Conservation (phyloP, 345 rosid species). For the Gossypium australe region DNA sequence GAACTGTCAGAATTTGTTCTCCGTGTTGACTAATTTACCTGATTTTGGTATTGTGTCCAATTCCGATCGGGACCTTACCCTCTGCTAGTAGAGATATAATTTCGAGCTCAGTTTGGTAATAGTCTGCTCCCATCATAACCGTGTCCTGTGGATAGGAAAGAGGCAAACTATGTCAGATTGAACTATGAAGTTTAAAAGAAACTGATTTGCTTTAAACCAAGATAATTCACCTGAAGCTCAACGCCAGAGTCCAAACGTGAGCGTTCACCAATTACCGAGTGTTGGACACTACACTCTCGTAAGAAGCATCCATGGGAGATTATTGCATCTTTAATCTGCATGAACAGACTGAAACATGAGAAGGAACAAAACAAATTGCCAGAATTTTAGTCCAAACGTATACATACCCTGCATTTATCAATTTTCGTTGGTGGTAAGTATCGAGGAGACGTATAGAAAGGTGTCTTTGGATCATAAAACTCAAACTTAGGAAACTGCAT, state of each 20-base stretch:
- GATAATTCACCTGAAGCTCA: conserved; percentile 60
- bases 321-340: conserved; percentile 72
- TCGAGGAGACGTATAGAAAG: conserved; percentile 90
- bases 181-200: neutral
- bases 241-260: conserved; percentile 86
- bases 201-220: neutral
- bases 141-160: conserved; percentile 52
- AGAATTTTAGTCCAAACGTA: neutral
- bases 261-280: conserved; percentile 84
- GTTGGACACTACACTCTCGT: conserved; percentile 65
- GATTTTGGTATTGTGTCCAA: conserved; percentile 78
- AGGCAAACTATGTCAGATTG: neutral
- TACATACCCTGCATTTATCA: conserved; percentile 64
- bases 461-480: conserved; percentile 82
- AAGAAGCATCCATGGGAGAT: conserved; percentile 97
- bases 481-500: conserved; percentile 76
- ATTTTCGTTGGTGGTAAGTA: conserved; percentile 87
- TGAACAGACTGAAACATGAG: conserved; percentile 11
- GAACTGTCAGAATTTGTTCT: neutral
- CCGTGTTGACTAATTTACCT: conserved; percentile 31
- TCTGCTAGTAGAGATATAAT: conserved; percentile 84
- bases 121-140: conserved; percentile 86
- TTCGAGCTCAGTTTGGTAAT: conserved; percentile 88
- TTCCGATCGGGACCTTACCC: conserved; percentile 83
- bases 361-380: conserved; percentile 9